phyloP scores from a whole-genome alignment of 2,329 filamentous ascomycete genomes.

The Aspergillus sp. region DNA sequence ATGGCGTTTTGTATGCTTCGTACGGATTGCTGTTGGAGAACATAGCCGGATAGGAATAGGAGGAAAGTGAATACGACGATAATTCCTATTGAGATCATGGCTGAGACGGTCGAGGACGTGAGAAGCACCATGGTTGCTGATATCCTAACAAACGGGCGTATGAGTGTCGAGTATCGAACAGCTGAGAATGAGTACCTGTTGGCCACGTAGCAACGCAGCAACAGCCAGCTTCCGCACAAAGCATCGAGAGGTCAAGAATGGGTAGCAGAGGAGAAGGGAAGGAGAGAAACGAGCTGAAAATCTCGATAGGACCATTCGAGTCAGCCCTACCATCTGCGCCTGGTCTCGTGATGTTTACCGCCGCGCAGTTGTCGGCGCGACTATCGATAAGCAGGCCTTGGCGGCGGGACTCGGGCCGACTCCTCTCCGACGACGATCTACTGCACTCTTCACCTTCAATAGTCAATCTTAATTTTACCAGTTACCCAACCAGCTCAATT shows the following conservation, averaged over 20 bases:
- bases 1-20: slow-evolving; percentile 68
- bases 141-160: background rate
- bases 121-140: slow-evolving; percentile 36
- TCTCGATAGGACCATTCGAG: background rate
- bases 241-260: too few species aligned
- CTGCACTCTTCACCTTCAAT: background rate
- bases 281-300: too few species aligned
- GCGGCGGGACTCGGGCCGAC: slow-evolving; percentile 8
- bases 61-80: slow-evolving; percentile 71
- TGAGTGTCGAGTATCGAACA: too few species aligned
- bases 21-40: slow-evolving; percentile 78
- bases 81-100: slow-evolving; percentile 35
- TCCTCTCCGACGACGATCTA: background rate
- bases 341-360: slow-evolving; percentile 15
- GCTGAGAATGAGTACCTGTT: too few species aligned
- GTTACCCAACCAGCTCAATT: background rate
- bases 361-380: slow-evolving; percentile 25
- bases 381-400: slow-evolving; percentile 32
- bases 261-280: too few species aligned
- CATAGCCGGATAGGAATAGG: slow-evolving; percentile 81
- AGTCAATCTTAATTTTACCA: background rate
- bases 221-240: too few species aligned
- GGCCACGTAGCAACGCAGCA: background rate
- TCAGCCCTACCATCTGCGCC: background rate
- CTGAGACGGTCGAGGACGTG: slow-evolving; percentile 37